Evolutionary conservation across 192 early-diverging fungal species (phyloP), one percentile per base, ranked within the genome.

Genomic region (Geranomyces variabilis): DNA sequence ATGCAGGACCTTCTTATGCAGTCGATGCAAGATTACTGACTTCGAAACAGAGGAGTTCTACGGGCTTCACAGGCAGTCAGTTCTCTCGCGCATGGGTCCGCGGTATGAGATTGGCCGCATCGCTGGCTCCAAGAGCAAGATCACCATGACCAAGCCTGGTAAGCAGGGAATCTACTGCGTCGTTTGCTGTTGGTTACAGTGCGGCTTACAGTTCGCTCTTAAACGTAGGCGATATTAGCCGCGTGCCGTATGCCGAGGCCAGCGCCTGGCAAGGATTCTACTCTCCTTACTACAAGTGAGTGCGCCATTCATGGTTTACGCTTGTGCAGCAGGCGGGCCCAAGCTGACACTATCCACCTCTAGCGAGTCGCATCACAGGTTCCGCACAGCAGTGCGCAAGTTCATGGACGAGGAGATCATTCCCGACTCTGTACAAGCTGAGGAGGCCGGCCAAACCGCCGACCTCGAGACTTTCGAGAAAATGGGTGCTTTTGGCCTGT

Each of bases 1-100:
- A 26, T 15, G 15, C 7, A n/a, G 3, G 51, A 53, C 24, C 19
- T n/a, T 7, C 1, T 33, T n/a, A 7, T 28, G 4, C 51, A 3
- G 26, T 4, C 21, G 10, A 7, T 41, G 51, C 19, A n/a, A 53
- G 51, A n/a, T 13, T 19, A 10, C 10, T 47, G 17, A 17, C 51
- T 53, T 53, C n/a, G 15, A 53, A 26, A 19, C 34, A 75, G 76
- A 76, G 67, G 70, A 73, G 60, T 83, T 83, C 53, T 83, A 82
- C 48, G 79, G 73, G 49, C 66, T 78, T 31, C 81, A 83, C 68
- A 72, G 79, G 31, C 79, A 82, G 58, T 57, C 78, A 12, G 79
- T 82, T 21, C 55, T 80, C 19, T 30, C 60, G 17, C 58, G 68
- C 19, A 56, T 75, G 24, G 59, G 67, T 26, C 65, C 69, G 17